A percentile compares a stretch with the other conserved stretches of the same genome.
Evolutionary conservation across 2,329 filamentous ascomycete genomes (phyloP).

Genomic region (Claviceps digitariae): DNA sequence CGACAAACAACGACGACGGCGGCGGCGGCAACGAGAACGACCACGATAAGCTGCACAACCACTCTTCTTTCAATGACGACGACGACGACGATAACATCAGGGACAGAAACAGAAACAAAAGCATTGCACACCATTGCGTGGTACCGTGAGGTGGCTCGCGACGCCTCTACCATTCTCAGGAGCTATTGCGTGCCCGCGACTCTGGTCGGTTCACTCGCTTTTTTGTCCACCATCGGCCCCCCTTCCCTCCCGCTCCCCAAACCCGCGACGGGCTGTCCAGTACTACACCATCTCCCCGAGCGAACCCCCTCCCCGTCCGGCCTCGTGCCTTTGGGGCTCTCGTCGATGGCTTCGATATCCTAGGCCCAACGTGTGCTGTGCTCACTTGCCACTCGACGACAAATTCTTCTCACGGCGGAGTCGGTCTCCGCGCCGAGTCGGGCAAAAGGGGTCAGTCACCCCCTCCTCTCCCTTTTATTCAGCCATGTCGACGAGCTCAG

Average conservation of each 20-base stretch:
- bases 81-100: not conserved
- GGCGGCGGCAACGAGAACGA: not conserved
- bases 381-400: not conserved
- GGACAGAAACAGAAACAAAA: not conserved
- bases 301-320: not conserved
- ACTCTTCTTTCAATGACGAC: not conserved
- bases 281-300: too few species aligned
- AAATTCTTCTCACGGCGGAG: not conserved
- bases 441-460: not conserved
- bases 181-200: not conserved
- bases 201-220: not conserved
- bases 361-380: not conserved
- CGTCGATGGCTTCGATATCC: not conserved
- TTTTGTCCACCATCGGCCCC: not conserved
- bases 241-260: too few species aligned
- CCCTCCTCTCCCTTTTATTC: not conserved
- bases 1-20: not conserved
- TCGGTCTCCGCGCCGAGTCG: not conserved
- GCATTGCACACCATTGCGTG: not conserved
- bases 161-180: not conserved
- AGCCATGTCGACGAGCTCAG: constrained; percentile 5
- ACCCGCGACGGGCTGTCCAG: too few species aligned
- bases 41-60: not conserved
- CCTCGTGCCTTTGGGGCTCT: not conserved
- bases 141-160: not conserved